Conservation (phyloP, 2,329 filamentous ascomycete genomes). For the Cordyceps militaris region DNA sequence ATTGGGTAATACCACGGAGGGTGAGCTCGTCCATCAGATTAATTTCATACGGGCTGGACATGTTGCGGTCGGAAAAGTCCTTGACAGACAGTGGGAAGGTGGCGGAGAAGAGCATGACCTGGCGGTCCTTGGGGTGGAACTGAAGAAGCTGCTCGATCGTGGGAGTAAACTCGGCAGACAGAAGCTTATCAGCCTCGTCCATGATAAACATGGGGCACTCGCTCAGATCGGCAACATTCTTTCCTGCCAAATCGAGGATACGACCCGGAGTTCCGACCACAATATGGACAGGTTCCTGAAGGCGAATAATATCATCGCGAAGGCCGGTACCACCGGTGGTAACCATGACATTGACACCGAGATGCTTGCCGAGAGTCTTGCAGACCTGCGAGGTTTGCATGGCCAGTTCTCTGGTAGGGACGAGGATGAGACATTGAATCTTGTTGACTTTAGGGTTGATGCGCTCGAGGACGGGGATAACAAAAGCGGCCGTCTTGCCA, state of each 20-base stretch:
- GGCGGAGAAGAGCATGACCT: slow-evolving; percentile 98
- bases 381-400: slow-evolving; percentile 98
- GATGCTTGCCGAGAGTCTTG: slow-evolving; percentile 95
- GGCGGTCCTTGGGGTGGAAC: slow-evolving; percentile 93
- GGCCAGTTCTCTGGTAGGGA: slow-evolving; percentile 92
- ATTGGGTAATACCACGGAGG: slow-evolving; percentile 94
- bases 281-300: slow-evolving; percentile 92
- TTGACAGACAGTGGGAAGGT: slow-evolving; percentile 97
- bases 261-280: slow-evolving; percentile 94
- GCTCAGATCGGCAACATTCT: slow-evolving; percentile 91
- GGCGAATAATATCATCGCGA: slow-evolving; percentile 91
- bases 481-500: slow-evolving; percentile 95
- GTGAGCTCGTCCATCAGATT: slow-evolving; percentile 99
- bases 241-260: slow-evolving; percentile 92
- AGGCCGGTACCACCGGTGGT: slow-evolving; percentile 93
- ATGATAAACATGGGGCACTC: slow-evolving; percentile 98
- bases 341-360: slow-evolving; percentile 98
- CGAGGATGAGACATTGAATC: slow-evolving; percentile 92
- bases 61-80: slow-evolving; percentile 97
- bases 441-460: slow-evolving; percentile 96
- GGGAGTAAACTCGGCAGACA: slow-evolving; percentile 93
- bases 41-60: slow-evolving; percentile 94
- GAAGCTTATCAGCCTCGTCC: slow-evolving; percentile 97
- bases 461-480: slow-evolving; percentile 89
- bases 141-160: slow-evolving; percentile 93